phyloP scores from a whole-genome alignment of 208 protist genomes.

The Borovskyia barvae region DNA sequence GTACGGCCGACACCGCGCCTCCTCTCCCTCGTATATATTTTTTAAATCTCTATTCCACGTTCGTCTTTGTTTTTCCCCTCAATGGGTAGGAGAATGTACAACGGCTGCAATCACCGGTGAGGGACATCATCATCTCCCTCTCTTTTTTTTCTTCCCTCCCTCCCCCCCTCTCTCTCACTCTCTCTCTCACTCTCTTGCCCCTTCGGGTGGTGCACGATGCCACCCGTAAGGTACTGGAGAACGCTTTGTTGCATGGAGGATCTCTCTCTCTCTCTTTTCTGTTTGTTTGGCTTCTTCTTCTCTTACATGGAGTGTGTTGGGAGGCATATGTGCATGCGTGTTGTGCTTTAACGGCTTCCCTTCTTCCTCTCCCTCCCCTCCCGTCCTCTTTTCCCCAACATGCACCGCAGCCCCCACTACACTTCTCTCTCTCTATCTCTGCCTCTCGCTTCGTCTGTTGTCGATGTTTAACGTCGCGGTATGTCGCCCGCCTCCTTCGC shows the following conservation, averaged over 20 bases:
- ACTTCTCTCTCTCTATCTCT: conserved; percentile 10
- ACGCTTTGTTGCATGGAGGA: too few species aligned
- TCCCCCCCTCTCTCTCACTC: neutral
- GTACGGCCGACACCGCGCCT: too few species aligned
- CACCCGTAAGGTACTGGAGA: neutral
- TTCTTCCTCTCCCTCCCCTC: neutral
- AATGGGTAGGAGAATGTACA: neutral
- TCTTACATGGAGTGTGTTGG: neutral
- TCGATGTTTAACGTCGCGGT: neutral
- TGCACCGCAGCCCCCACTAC: too few species aligned
- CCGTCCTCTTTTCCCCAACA: neutral
- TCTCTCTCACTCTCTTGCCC: conserved; percentile 5
- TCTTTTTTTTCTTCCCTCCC: conserved; percentile 12
- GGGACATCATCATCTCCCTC: conserved; percentile 2
- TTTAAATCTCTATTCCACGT: too few species aligned
- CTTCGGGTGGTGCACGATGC: conserved; percentile 13
- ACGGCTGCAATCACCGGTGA: neutral
- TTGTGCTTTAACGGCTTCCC: neutral
- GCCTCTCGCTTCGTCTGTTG: neutral
- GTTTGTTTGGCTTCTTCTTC: conserved; percentile 17
- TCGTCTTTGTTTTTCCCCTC: conserved; percentile 14
- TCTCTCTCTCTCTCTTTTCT: conserved; percentile 14
- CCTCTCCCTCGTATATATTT: too few species aligned
- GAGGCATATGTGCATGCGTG: neutral
- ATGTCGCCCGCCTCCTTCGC: too few species aligned